Conservation (phyloP, 2,329 filamentous ascomycete species). For the Penicillium sp. region DNA sequence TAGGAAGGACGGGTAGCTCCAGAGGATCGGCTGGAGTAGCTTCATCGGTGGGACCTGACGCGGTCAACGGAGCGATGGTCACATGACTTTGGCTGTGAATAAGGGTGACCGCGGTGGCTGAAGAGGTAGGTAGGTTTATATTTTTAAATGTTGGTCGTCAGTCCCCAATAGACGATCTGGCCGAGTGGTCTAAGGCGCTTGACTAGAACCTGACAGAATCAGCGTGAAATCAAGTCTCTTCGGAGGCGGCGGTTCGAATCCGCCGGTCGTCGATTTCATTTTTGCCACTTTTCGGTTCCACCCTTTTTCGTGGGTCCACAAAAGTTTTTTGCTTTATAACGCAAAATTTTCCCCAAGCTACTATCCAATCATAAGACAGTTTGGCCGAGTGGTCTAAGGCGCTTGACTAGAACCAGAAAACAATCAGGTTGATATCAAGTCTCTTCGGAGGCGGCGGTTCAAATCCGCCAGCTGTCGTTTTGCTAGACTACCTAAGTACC, state of each 20-base stretch:
- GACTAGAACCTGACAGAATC: no score
- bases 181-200: conserved; percentile 8
- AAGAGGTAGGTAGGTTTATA: no score
- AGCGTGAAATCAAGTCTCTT: conserved; percentile 7
- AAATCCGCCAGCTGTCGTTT: conserved; percentile 4
- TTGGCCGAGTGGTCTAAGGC: conserved; percentile 4
- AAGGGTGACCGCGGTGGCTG: no score
- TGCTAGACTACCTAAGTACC: no score
- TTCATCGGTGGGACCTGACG: no score
- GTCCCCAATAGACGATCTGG: neutral
- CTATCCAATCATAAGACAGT: neutral
- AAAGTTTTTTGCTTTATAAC: neutral
- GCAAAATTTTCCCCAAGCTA: neutral
- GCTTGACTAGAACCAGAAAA: neutral
- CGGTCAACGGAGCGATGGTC: no score
- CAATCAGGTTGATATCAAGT: neutral
- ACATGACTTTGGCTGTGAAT: no score
- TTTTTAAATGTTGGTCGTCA: no score
- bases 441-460: conserved; percentile 1
- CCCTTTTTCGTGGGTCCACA: neutral
- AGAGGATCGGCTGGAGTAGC: no score
- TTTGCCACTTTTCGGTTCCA: neutral
- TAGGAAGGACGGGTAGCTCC: neutral
- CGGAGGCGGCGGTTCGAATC: conserved; percentile 6
- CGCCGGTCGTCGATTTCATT: conserved; percentile 2